Conservation (phyloP, 768 basidiomycete genomes). For the Pleurotus cornucopiae region DNA sequence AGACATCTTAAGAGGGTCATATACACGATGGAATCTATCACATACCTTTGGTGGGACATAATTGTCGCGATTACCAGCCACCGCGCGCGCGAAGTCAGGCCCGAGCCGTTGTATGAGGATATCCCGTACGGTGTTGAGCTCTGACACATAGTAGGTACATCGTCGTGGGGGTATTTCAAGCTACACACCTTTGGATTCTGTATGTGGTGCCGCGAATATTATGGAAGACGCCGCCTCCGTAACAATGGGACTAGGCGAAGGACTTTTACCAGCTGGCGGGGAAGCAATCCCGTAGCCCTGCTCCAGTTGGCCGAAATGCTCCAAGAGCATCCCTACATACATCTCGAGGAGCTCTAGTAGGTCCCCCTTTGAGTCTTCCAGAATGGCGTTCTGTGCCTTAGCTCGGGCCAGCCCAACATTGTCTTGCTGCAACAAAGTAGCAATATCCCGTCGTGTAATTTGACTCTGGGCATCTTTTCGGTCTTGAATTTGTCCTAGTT, state of each 20-base stretch:
- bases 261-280: too few relatives aligned
- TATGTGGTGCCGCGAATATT: conserved; percentile 54
- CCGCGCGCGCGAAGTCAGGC: conserved; percentile 51
- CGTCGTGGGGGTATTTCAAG: not conserved
- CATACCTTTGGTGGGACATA: conserved; percentile 51
- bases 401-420: conserved; percentile 61
- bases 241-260: conserved; percentile 42
- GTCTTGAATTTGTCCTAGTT: conserved; percentile 66
- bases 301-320: conserved; percentile 56
- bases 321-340: conserved; percentile 58
- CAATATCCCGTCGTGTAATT: conserved; percentile 64
- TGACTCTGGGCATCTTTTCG: conserved; percentile 62
- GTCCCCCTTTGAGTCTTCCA: conserved; percentile 58
- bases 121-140: conserved; percentile 52
- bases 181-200: conserved; percentile 53
- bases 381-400: conserved; percentile 66
- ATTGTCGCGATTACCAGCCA: conserved; percentile 43
- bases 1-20: not conserved
- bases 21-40: not conserved
- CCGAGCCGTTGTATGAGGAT: conserved; percentile 55
- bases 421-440: conserved; percentile 57
- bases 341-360: conserved; percentile 64
- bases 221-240: conserved; percentile 69
- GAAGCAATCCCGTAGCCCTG: conserved; percentile 29
- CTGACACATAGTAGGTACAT: conserved; percentile 26